Percentiles rank a stretch among this genome's conserved stretches.
Conservation (phyloP, 1,284 basidiomycete genomes). For the Leccinum pseudoinsigne region DNA sequence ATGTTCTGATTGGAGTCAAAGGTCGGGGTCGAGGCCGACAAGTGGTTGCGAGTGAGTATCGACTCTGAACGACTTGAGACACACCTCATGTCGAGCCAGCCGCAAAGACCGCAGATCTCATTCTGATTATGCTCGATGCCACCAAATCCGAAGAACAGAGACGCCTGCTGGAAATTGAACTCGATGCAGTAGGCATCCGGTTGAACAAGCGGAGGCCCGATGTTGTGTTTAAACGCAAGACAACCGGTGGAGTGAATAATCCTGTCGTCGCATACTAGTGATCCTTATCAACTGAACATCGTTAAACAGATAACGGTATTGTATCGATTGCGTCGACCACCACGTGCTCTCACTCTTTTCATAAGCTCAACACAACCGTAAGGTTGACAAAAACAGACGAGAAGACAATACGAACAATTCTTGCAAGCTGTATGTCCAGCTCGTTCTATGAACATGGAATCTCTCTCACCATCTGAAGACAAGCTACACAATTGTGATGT, state of each 20-base stretch:
- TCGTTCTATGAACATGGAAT: not conserved
- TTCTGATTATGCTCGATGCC: constrained; percentile 94
- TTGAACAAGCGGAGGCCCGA: constrained; percentile 91
- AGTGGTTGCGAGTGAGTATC: constrained; percentile 77
- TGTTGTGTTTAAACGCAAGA: constrained; percentile 82
- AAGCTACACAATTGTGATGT: constrained; percentile 94
- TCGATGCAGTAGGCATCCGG: constrained; percentile 96
- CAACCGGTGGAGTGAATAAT: constrained; percentile 83
- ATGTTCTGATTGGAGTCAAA: constrained; percentile 20
- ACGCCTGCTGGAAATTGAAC: constrained; percentile 84
- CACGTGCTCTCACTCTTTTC: constrained; percentile 4
- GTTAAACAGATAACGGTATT: constrained; percentile 30
- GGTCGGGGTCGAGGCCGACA: constrained; percentile 94
- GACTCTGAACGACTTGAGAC: not conserved
- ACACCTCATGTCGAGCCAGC: constrained; percentile 40
- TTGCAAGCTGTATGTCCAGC: constrained; percentile 71
- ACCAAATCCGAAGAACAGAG: constrained; percentile 96
- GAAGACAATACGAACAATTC: constrained; percentile 89
- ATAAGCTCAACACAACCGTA: constrained; percentile 84
- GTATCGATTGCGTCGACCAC: not conserved
- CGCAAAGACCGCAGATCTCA: constrained; percentile 95
- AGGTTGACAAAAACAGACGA: constrained; percentile 96
- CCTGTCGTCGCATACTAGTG: not conserved
- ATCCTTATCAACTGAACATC: not conserved
- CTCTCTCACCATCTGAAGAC: constrained; percentile 41